Percentiles rank a stretch among this genome's conserved stretches.
Evolutionary conservation across 1,284 basidiomycete genomes (phyloP).

Genomic region (Austroboletus niveus): DNA sequence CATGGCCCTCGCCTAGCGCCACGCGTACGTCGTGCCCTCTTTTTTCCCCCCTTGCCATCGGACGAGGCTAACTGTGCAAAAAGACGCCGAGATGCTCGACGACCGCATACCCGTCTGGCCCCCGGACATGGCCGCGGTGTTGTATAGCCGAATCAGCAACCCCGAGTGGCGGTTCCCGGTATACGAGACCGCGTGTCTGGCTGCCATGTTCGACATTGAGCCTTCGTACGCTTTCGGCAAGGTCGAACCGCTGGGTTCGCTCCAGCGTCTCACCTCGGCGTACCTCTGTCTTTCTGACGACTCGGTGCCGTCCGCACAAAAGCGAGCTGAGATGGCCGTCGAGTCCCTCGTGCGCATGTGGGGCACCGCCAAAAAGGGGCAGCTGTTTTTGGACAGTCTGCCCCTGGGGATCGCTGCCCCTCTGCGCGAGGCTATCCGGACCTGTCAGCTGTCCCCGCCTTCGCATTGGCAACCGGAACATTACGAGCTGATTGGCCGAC

Average conservation of each 20-base stretch:
- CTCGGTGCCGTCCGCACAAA: slow-evolving; percentile 46
- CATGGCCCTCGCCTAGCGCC: slow-evolving; percentile 53
- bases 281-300: slow-evolving; percentile 59
- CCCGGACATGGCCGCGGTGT: slow-evolving; percentile 59
- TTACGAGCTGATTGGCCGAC: slow-evolving; percentile 76
- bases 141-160: slow-evolving; percentile 63
- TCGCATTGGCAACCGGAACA: slow-evolving; percentile 68
- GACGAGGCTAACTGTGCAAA: slow-evolving; percentile 21
- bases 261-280: slow-evolving; percentile 50
- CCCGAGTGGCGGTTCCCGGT: slow-evolving; percentile 63
- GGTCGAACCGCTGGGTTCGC: slow-evolving; percentile 50
- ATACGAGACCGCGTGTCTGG: slow-evolving; percentile 49
- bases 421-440: slow-evolving; percentile 77
- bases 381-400: slow-evolving; percentile 47
- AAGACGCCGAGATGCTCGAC: slow-evolving; percentile 52
- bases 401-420: slow-evolving; percentile 79
- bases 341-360: slow-evolving; percentile 54
- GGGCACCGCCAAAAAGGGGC: slow-evolving; percentile 41
- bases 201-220: slow-evolving; percentile 46
- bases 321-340: slow-evolving; percentile 66
- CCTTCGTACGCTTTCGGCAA: slow-evolving; percentile 63
- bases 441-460: slow-evolving; percentile 77
- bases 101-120: slow-evolving; percentile 71
- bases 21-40: slow-evolving; percentile 39
- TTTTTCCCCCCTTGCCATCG: neutral